Evolutionary conservation across 2,329 filamentous ascomycete genomes (phyloP), one percentile per base, ranked within the genome.

Genomic region (Colletotrichum viniferum): DNA sequence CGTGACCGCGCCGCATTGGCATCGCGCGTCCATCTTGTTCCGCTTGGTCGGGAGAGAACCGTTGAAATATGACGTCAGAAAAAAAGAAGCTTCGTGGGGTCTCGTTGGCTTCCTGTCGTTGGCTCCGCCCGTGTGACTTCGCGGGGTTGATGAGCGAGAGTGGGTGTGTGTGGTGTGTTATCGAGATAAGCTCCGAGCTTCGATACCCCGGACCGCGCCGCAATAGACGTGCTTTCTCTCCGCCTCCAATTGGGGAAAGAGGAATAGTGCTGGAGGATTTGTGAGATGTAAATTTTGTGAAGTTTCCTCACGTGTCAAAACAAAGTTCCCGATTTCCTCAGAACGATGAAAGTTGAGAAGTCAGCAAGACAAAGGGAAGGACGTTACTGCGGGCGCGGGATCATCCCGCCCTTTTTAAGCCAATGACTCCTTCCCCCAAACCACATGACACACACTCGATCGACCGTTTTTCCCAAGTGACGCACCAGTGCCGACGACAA

Each of bases 1-100:
- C 48, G 81, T 80, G 69, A 94, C 88, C 18, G 88, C 84, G 68
- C 91, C 91, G 85, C 93, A 95, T 82, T 94, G 91, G 81, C 93
- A 94, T 68, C 85, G 85, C 32, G 87, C 90, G 71, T 92, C 87
- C 91, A 92, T 92, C 71, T 30, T 62, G 28, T 52, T 52, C 43
- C 43, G 4, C 43, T 52, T 4, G 10, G 43, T 52, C 10, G 43
- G 18, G 9, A 18, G n/a, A 52, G 18, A 21, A 21, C 43, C n/a
- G 43, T 52, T 24, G 12, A 52, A 52, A 13, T 21, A 52, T 71
- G 68, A 71, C 68, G 68, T 71, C 68, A 71, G 68, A 34, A 48
- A 3, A 48, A 48, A 48, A 16, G 58, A 21, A 52, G 43, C 43
- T 26, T 62, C 28, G 48, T 64, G 64, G 64, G 48, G 36, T 52